Conservation (phyloP, 2,329 filamentous ascomycete species). For the Arthrinium phaeospermum region DNA sequence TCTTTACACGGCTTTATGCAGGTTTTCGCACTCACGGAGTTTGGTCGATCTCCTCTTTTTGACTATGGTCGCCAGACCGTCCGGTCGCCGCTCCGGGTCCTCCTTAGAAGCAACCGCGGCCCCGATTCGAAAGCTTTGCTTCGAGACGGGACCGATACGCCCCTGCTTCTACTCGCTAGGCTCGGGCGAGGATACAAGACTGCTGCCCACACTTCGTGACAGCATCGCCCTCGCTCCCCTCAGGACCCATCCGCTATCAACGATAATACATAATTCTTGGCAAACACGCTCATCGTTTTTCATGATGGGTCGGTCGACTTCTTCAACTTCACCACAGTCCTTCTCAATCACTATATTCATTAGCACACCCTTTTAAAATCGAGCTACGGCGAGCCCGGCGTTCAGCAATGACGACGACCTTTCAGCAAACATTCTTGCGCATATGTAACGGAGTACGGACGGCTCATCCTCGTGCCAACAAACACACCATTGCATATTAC, state of each 20-base stretch:
- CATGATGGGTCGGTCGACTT: slow-evolving; percentile 23
- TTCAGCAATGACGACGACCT: slow-evolving; percentile 28
- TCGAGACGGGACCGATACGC: not conserved
- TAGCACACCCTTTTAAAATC: not conserved
- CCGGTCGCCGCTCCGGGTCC: not conserved
- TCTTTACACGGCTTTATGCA: not conserved
- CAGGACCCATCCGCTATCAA: slow-evolving; percentile 22
- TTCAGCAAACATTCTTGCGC: slow-evolving; percentile 12
- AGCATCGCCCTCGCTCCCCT: not conserved
- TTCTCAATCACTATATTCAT: slow-evolving; percentile 1
- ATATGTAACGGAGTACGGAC: not conserved
- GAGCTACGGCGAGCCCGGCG: slow-evolving; percentile 33
- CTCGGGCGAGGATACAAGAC: not conserved
- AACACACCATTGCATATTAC: not conserved
- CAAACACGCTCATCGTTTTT: slow-evolving; percentile 24
- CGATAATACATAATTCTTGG: slow-evolving; percentile 36
- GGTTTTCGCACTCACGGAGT: not conserved
- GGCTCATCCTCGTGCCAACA: not conserved
- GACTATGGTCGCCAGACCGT: not conserved
- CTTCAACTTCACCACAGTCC: slow-evolving; percentile 26
- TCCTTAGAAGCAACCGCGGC: not conserved
- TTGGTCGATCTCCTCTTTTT: not conserved
- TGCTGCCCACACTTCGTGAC: not conserved
- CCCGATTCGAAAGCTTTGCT: not conserved
- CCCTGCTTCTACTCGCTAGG: not conserved